These are phyloP conservation scores for Thraustochytrium sp. DNA, from an alignment of 352 stramenopile genomes.

Conservation along the genomic window DNA sequence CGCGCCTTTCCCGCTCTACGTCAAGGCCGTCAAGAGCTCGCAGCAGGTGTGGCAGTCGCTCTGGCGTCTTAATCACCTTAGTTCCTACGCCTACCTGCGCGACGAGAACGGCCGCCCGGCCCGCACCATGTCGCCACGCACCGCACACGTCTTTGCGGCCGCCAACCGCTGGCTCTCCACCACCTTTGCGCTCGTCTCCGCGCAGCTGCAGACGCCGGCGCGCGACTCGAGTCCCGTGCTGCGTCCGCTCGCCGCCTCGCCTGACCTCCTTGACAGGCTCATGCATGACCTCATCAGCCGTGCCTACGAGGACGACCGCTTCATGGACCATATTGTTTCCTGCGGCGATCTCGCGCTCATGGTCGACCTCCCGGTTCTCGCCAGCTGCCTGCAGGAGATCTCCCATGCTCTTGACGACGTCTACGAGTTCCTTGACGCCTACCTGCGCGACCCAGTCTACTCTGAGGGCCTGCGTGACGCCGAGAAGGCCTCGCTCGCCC, in stretches of 20 bases:
- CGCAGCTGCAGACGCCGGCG: background rate
- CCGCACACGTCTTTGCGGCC: background rate
- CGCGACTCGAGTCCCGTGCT: background rate
- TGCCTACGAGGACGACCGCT: background rate
- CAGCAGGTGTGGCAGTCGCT: conserved; percentile 16
- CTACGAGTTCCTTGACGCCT: background rate
- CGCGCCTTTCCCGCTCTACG: background rate
- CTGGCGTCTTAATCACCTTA: conserved; percentile 17
- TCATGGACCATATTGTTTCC: background rate
- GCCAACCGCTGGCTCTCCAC: background rate
- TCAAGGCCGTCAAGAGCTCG: conserved; percentile 9
- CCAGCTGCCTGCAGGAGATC: background rate
- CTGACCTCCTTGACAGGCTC: background rate
- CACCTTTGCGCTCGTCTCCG: background rate
- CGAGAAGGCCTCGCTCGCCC: background rate
- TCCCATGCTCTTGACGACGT: background rate
- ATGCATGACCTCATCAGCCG: background rate
- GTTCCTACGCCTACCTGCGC: background rate
- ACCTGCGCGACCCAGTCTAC: background rate
- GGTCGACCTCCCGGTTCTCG: background rate
- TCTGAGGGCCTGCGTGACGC: background rate
- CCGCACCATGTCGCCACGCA: background rate
- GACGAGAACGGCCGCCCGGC: background rate
- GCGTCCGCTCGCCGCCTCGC: background rate
- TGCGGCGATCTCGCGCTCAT: background rate